Evolutionary conservation across 345 rosid species (phyloP).

Genomic region (Hevea brasiliensis): DNA sequence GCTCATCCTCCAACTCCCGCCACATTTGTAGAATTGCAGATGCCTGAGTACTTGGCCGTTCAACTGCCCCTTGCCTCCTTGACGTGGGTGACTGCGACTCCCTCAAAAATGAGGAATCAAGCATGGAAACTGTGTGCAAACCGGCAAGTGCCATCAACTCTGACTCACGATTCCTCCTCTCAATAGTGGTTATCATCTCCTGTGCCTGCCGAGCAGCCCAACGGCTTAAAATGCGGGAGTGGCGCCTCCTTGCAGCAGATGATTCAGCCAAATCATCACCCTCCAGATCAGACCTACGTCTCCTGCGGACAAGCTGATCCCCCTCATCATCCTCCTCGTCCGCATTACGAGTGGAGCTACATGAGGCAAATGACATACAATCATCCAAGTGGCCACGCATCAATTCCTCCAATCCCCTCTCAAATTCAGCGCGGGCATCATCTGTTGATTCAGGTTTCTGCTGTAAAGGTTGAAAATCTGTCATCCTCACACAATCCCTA

Average conservation of each 20-base stretch:
- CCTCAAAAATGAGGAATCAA: conserved; percentile 89
- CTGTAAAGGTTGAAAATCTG: conserved; percentile 69
- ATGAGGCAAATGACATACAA: conserved; percentile 80
- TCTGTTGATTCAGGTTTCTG: conserved; percentile 74
- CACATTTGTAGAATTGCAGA: conserved; percentile 94
- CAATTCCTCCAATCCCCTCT: conserved; percentile 80
- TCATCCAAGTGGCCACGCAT: conserved; percentile 90
- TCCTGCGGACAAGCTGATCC: conserved; percentile 76
- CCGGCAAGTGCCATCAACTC: conserved; percentile 97
- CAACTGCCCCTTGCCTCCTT: conserved; percentile 69
- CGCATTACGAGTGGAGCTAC: conserved; percentile 64
- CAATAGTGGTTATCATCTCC: conserved; percentile 96
- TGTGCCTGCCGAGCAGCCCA: conserved; percentile 99
- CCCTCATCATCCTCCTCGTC: conserved; percentile 81
- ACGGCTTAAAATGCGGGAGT: conserved; percentile 71
- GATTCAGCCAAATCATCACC: conserved; percentile 94
- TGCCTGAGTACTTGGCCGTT: conserved; percentile 85
- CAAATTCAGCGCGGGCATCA: conserved; percentile 58
- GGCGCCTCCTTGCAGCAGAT: conserved; percentile 85
- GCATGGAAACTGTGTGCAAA: conserved; percentile 93
- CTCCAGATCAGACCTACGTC: conserved; percentile 82
- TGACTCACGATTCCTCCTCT: conserved; percentile 92
- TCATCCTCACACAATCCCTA: conserved; percentile 44
- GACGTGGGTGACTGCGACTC: conserved; percentile 80
- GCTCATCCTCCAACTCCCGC: conserved; percentile 99